Evolutionary conservation across 2,329 filamentous ascomycete genomes (phyloP).

Genomic region (Penicillium digitatum): DNA sequence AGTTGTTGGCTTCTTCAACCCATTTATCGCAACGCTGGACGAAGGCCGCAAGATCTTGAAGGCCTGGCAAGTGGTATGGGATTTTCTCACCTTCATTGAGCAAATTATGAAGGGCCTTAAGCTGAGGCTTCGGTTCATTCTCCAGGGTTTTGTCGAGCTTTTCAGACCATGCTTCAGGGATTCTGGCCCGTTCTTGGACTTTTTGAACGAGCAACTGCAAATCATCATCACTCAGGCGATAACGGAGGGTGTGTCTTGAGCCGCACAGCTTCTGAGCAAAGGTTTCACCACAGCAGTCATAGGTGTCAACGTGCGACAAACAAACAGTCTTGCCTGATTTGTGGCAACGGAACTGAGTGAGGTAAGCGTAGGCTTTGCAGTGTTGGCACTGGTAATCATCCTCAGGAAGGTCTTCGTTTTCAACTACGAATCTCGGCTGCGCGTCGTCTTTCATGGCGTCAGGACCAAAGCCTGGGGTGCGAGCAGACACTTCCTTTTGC

Average conservation of each 20-base stretch:
- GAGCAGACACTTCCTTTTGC: conserved; percentile 55
- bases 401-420: conserved; percentile 74
- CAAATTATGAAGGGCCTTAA: conserved; percentile 79
- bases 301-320: conserved; percentile 71
- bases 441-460: conserved; percentile 49
- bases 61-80: conserved; percentile 78
- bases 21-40: conserved; percentile 96
- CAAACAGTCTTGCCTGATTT: conserved; percentile 79
- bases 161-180: conserved; percentile 84
- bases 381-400: conserved; percentile 89
- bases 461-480: conserved; percentile 53
- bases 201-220: conserved; percentile 66
- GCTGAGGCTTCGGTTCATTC: conserved; percentile 75
- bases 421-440: conserved; percentile 59
- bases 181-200: conserved; percentile 77
- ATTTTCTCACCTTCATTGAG: conserved; percentile 95
- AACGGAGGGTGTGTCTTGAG: conserved; percentile 68
- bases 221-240: conserved; percentile 69
- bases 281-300: conserved; percentile 71
- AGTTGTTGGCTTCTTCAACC: conserved; percentile 94
- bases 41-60: conserved; percentile 78
- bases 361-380: conserved; percentile 88
- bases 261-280: conserved; percentile 66
- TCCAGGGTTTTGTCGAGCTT: conserved; percentile 83
- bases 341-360: conserved; percentile 84